Percentiles rank a stretch among this genome's conserved stretches.
Evolutionary conservation across 108 stramenopile genomes (phyloP).

Genomic region (Cylindrotheca closterium): DNA sequence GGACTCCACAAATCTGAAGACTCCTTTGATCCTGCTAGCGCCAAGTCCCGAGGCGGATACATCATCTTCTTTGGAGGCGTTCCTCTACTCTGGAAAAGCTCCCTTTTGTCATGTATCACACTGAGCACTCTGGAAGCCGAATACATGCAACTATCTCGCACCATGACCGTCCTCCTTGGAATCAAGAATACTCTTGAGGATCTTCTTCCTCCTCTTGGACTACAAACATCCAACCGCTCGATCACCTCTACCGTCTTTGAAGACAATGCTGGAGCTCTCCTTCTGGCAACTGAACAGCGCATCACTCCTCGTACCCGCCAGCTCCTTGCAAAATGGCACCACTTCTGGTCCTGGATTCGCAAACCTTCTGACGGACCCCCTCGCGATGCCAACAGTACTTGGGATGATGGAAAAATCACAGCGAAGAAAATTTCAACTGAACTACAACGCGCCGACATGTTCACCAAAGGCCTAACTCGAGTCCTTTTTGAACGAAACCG

Average conservation of each 20-base stretch:
- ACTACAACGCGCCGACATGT: slow-evolving; percentile 8
- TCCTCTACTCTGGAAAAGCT: slow-evolving; percentile 44
- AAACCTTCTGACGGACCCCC: no score
- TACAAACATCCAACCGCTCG: slow-evolving; percentile 5
- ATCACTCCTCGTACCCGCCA: slow-evolving; percentile 25
- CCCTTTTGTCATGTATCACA: slow-evolving; percentile 37
- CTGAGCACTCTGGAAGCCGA: slow-evolving; percentile 48
- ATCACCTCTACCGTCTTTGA: no score
- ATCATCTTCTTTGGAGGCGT: slow-evolving; percentile 20
- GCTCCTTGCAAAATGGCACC: slow-evolving; percentile 22
- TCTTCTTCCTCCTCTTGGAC: slow-evolving; percentile 25
- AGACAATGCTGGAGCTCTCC: no score
- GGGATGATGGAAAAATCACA: not conserved
- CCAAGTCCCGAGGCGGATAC: no score
- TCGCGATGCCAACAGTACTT: no score
- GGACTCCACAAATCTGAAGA: no score
- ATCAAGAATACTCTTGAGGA: slow-evolving; percentile 13
- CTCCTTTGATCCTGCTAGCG: slow-evolving; percentile 17
- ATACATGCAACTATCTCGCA: slow-evolving; percentile 26
- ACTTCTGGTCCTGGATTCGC: slow-evolving; percentile 16
- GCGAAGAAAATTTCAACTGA: not conserved
- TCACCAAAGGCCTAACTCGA: slow-evolving; percentile 22
- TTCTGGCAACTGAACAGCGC: slow-evolving; percentile 15
- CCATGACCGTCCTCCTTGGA: slow-evolving; percentile 32
- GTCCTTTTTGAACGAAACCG: no score